Evolutionary conservation across 768 basidiomycete genomes (phyloP).

Genomic region (Mycena rosella): DNA sequence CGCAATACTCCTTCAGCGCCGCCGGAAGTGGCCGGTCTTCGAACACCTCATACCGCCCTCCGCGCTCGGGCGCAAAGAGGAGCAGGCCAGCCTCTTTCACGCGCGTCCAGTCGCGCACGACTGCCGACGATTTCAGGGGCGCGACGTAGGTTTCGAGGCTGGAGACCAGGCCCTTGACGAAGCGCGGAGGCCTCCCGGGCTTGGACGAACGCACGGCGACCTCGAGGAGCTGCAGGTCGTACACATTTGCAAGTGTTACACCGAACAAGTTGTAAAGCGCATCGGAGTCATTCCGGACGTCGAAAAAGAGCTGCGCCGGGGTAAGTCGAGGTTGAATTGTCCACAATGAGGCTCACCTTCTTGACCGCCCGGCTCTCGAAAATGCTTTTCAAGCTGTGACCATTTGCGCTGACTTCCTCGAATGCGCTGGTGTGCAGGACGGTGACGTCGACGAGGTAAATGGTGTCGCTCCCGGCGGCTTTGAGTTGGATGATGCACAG

Average conservation of each 20-base stretch:
- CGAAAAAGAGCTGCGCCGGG: conserved; percentile 46
- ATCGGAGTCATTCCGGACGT: conserved; percentile 52
- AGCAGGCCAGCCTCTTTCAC: conserved; percentile 47
- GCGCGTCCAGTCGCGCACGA: conserved; percentile 38
- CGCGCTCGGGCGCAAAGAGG: conserved; percentile 48
- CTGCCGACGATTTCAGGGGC: conserved; percentile 31
- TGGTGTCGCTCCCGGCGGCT: conserved; percentile 40
- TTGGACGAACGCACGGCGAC: conserved; percentile 44
- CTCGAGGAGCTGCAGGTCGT: conserved; percentile 51
- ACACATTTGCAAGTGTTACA: conserved; percentile 44
- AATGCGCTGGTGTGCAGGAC: conserved; percentile 46
- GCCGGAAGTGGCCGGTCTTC: conserved; percentile 44
- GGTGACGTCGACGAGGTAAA: conserved; percentile 53
- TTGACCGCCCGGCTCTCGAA: conserved; percentile 38
- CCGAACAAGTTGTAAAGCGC: conserved; percentile 47
- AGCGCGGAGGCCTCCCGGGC: conserved; percentile 29
- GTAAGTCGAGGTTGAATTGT: neutral
- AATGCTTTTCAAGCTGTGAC: conserved; percentile 40
- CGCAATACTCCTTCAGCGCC: conserved; percentile 43
- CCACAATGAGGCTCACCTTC: conserved; percentile 38
- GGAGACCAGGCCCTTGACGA: conserved; percentile 43
- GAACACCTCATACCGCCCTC: conserved; percentile 44
- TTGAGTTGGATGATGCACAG: conserved; percentile 49
- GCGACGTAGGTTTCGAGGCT: conserved; percentile 42
- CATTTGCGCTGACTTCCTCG: conserved; percentile 39